Conservation (phyloP, 1,284 basidiomycete species). For the Cutaneotrichosporon arboriforme region DNA sequence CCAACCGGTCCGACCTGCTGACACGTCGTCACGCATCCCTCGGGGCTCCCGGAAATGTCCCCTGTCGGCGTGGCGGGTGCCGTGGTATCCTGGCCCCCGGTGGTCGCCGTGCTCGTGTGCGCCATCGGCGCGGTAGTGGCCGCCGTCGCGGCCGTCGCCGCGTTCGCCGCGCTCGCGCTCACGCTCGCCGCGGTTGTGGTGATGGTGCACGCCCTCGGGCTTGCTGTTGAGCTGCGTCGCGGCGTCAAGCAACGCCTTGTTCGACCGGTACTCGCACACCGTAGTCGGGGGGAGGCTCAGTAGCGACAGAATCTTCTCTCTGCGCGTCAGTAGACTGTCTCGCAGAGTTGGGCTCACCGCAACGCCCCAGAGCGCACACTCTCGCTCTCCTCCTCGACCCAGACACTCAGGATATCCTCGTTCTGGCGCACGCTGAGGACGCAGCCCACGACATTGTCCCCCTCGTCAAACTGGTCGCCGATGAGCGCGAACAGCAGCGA, state of each 20-base stretch:
- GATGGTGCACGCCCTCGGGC: background rate
- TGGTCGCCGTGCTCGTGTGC: constrained; percentile 6
- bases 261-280: constrained; percentile 47
- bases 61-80: background rate
- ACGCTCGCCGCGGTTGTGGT: background rate
- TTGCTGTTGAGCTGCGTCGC: constrained; percentile 23
- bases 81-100: background rate
- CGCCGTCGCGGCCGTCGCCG: background rate
- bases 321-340: constrained; percentile 13
- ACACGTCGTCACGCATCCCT: constrained; percentile 13
- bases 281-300: constrained; percentile 41
- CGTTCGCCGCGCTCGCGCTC: background rate
- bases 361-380: constrained; percentile 38
- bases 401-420: constrained; percentile 49
- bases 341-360: constrained; percentile 29
- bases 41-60: constrained; percentile 13
- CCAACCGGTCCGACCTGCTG: constrained; percentile 8
- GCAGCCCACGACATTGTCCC: constrained; percentile 47
- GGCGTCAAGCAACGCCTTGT: constrained; percentile 42
- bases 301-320: constrained; percentile 44
- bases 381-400: constrained; percentile 48
- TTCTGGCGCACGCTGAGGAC: constrained; percentile 45
- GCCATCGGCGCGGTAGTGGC: background rate
- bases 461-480: constrained; percentile 49
- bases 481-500: constrained; percentile 43